These are phyloP conservation scores for Candida sphagnicola DNA, from an alignment of 805 yeast genomes.

Conservation along the genomic window DNA sequence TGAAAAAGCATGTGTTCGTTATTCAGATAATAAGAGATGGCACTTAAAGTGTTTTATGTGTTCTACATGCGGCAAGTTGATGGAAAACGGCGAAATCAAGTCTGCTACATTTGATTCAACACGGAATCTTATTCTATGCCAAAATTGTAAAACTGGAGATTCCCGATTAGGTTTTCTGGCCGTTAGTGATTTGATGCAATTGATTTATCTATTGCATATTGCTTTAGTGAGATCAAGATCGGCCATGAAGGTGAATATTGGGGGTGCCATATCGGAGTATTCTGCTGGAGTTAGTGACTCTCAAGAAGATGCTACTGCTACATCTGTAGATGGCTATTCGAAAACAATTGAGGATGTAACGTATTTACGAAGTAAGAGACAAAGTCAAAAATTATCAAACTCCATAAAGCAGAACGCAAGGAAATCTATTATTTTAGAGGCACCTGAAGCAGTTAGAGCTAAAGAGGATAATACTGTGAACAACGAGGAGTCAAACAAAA, in stretches of 20 bases:
- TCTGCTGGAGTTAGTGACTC: constrained; percentile 3
- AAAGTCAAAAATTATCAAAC: constrained; percentile 52
- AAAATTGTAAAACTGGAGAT: constrained; percentile 54
- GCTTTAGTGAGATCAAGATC: constrained; percentile 73
- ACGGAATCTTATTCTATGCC: constrained; percentile 46
- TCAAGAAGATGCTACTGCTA: constrained; percentile 4
- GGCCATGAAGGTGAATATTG: constrained; percentile 42
- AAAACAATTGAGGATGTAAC: constrained; percentile 74
- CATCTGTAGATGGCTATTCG: constrained; percentile 50
- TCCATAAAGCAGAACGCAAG: constrained; percentile 60
- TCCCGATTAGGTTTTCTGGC: constrained; percentile 54
- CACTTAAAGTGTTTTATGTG: constrained; percentile 75
- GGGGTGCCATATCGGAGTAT: constrained; percentile 4
- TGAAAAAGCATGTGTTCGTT: constrained; percentile 75
- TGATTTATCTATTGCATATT: constrained; percentile 72
- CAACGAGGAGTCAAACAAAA: constrained; percentile 6
- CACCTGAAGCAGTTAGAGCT: constrained; percentile 49
- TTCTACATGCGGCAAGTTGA: constrained; percentile 45
- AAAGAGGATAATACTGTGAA: constrained; percentile 9
- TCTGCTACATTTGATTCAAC: constrained; percentile 45
- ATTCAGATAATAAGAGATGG: constrained; percentile 64
- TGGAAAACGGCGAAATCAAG: constrained; percentile 28
- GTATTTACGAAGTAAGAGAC: constrained; percentile 68
- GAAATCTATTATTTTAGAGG: constrained; percentile 61
- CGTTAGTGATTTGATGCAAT: constrained; percentile 71